Conservation (phyloP, 148 eudicot species). For the Rhododendron williamsianum region DNA sequence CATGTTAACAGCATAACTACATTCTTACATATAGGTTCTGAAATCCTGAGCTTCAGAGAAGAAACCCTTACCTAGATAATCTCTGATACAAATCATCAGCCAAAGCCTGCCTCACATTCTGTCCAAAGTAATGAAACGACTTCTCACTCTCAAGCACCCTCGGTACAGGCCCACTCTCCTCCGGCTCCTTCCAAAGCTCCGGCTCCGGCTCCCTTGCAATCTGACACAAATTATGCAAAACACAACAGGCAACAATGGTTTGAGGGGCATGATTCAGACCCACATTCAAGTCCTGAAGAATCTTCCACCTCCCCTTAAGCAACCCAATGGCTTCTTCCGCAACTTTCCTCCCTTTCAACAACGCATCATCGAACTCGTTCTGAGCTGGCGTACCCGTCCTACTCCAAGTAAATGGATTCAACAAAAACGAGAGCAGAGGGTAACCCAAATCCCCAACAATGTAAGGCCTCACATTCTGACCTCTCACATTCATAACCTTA, state of each 20-base stretch:
- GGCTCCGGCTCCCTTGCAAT: slow-evolving; percentile 96
- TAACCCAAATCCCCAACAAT: slow-evolving; percentile 82
- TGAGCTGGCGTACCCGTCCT: slow-evolving; percentile 58
- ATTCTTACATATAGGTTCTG: slow-evolving; percentile 14
- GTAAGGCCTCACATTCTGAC: slow-evolving; percentile 78
- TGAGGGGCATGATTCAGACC: slow-evolving; percentile 93
- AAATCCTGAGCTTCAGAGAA: neutral
- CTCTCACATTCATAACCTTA: slow-evolving; percentile 66
- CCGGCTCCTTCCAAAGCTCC: slow-evolving; percentile 71
- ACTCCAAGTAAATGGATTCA: slow-evolving; percentile 62
- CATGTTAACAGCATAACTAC: neutral
- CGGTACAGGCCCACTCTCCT: slow-evolving; percentile 61
- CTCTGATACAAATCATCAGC: slow-evolving; percentile 82
- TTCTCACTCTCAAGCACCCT: slow-evolving; percentile 71
- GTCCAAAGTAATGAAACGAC: slow-evolving; percentile 61
- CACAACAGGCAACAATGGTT: slow-evolving; percentile 96
- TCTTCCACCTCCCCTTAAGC: slow-evolving; percentile 93
- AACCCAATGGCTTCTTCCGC: slow-evolving; percentile 82
- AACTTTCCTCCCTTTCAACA: slow-evolving; percentile 71
- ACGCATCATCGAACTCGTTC: slow-evolving; percentile 62
- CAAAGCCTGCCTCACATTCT: slow-evolving; percentile 68
- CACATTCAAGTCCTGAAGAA: slow-evolving; percentile 79
- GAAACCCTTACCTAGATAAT: slow-evolving; percentile 48
- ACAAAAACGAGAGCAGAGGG: slow-evolving; percentile 75
- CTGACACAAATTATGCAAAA: slow-evolving; percentile 94